Percentiles rank a stretch among this genome's conserved stretches.
These are phyloP conservation scores for Phytopythium chamaehyphon DNA, from an alignment of 352 stramenopile genomes.

Conservation along the genomic window DNA sequence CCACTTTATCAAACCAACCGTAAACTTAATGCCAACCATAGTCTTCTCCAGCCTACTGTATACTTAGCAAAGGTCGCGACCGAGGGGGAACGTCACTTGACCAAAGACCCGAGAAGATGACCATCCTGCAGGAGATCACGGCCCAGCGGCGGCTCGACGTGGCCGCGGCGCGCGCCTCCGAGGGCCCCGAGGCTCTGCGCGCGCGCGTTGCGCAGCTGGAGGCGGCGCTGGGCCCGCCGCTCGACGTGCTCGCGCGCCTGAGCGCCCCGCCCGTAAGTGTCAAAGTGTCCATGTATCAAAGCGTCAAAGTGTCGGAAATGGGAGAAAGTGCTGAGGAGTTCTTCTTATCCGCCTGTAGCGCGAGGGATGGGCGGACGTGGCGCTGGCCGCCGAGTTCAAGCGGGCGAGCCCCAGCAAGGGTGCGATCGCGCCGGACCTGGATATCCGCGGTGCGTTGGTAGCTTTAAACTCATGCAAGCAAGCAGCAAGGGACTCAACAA, in stretches of 20 bases:
- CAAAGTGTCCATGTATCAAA: neutral
- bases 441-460: slow-evolving; percentile 53
- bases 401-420: slow-evolving; percentile 96
- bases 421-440: slow-evolving; percentile 86
- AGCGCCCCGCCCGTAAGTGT: slow-evolving; percentile 67
- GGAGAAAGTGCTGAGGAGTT: slow-evolving; percentile 7
- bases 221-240: slow-evolving; percentile 61
- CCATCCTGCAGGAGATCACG: slow-evolving; percentile 79
- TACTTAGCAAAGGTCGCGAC: slow-evolving; percentile 1
- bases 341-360: slow-evolving; percentile 24
- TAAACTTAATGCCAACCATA: no score
- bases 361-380: slow-evolving; percentile 69
- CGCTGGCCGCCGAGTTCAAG: slow-evolving; percentile 98
- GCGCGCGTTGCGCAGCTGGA: slow-evolving; percentile 82
- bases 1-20: no score
- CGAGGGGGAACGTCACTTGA: neutral
- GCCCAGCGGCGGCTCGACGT: slow-evolving; percentile 68
- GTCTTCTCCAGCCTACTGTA: neutral
- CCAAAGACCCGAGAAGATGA: slow-evolving; percentile 28
- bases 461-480: no score
- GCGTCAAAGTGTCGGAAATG: no score
- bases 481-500: no score
- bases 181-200: slow-evolving; percentile 46
- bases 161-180: slow-evolving; percentile 40
- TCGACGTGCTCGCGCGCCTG: slow-evolving; percentile 86